Evolutionary conservation across 176 grass and related monocot species (phyloP), one percentile per base, ranked within the genome.

Genomic region (Juncus inflexus): DNA sequence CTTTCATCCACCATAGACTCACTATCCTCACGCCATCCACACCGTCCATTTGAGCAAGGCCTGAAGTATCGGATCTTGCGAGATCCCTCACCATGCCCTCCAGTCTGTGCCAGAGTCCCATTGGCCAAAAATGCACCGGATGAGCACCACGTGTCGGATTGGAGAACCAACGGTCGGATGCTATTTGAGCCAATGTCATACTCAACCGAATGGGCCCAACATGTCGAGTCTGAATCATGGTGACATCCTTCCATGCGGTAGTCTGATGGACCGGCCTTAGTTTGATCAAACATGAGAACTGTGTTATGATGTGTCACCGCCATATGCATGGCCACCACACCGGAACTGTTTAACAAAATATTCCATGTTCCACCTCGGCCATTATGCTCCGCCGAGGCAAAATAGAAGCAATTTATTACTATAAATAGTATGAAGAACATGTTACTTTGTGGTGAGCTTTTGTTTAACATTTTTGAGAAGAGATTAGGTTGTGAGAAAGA

Each of bases 261-360:
- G 37, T 56, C 55, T 3, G 72, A 81, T 5, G 64, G 58, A 37
- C 72, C 79, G 4, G 79, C 72, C 12, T 19, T 70, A 3, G 72
- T 75, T 50, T 81, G 79, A 51, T 81, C 72, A 40, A 81, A 81
- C 58, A 81, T 70, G 79, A 81, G 9, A 12, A 81, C 79, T 5
- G 79, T 81, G 72, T 76, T 54, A 43, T 64, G 72, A 62, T 81
- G 15, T 11, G 79, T 81, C n/a, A 81, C 72, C 7, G 64, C 72
- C 79, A 81, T 81, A 51, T 81, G 79, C 79, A 81, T 81, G 37
- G 79, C 79, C 12, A 81, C 72, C 11, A 75, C 79, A 40, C 79
- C 79, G 35, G 79, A 76, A 56, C 41, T 81, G 57, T 76, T 70
- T 60, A 81, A 49, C 37, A 81, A 72, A 53, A 81, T 63, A 73